Evolutionary conservation across 1,139 yeast genomes (phyloP), one percentile per base, ranked within the genome.

Genomic region (Suhomyces terraborum): DNA sequence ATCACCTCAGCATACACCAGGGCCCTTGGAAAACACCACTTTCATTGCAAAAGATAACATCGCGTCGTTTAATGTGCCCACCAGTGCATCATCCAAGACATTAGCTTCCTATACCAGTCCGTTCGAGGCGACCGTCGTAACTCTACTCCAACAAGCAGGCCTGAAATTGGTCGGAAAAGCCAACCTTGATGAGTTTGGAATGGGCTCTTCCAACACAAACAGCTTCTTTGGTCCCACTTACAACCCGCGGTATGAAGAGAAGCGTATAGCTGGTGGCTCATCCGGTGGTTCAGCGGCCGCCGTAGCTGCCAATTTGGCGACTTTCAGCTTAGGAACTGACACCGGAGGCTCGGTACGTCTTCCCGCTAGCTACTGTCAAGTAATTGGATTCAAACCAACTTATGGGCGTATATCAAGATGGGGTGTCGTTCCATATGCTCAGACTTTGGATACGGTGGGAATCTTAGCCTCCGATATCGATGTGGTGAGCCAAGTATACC

Each of bases 221-320:
- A 79, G 84, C 7, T 66, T 50, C 40, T 83, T 67, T 57, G 97
- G 96, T 0, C 74, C 84, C 1, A 74, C 84, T 0, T 48, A 68
- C 5, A 93, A 93, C 56, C 98, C 98, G 1, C 45, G 67, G 20
- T 79, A 62, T 49, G 50, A 54, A 3, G 64, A 55, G 21, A 67
- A 45, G 35, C 63, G 69, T 32, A 69, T 86, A 0, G 72, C 88
- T 1, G 98, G 98, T 2, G 98, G 98, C 0, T 89, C 97, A 0
- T 88, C 96, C 4, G 97, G 98, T 8, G 98, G 98, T 0, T 79
- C 95, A 35, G 98, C 98, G 0, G 96, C 96, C 1, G 86, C 95
- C 0, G 96, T 91, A 1, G 83, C 91, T 1, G 78, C 83, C 0
- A 82, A 67, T 1, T 56, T 81, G 51, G 85, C 82, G 21, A 87